These are phyloP conservation scores for Wickerhamomyces subpelliculosus DNA, from an alignment of 805 yeast species.

Conservation along the genomic window DNA sequence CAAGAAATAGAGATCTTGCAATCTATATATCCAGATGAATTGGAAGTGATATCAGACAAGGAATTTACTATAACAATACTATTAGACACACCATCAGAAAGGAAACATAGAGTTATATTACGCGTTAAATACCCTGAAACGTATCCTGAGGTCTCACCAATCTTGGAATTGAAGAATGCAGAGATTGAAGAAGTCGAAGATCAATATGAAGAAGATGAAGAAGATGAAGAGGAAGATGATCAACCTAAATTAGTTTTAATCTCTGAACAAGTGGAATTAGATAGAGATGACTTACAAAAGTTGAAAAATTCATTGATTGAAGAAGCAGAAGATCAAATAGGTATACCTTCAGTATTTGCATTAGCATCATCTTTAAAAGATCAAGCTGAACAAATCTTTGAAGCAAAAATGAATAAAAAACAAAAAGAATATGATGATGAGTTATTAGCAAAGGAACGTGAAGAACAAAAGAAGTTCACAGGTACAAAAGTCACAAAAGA, in stretches of 20 bases:
- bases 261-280: conserved; percentile 53
- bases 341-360: conserved; percentile 89
- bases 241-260: conserved; percentile 43
- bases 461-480: conserved; percentile 82
- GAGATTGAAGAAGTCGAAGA: conserved; percentile 23
- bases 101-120: conserved; percentile 48
- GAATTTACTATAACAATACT: conserved; percentile 50
- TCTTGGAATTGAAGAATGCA: conserved; percentile 35
- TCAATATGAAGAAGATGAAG: conserved; percentile 30
- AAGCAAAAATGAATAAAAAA: conserved; percentile 41
- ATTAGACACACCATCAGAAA: conserved; percentile 62
- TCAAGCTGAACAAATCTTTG: conserved; percentile 63
- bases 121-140: conserved; percentile 65
- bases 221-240: conserved; percentile 42
- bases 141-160: conserved; percentile 80
- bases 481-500: conserved; percentile 88
- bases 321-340: conserved; percentile 73
- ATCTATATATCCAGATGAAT: conserved; percentile 91
- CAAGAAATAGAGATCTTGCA: conserved; percentile 89
- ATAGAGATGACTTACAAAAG: conserved; percentile 35
- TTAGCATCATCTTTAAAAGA: conserved; percentile 75
- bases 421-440: conserved; percentile 56
- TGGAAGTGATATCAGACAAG: conserved; percentile 30
- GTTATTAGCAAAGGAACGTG: conserved; percentile 58
- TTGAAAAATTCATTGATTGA: conserved; percentile 36